phyloP scores from a whole-genome alignment of 192 early-diverging fungal genomes.

The Coemansia sp. region DNA sequence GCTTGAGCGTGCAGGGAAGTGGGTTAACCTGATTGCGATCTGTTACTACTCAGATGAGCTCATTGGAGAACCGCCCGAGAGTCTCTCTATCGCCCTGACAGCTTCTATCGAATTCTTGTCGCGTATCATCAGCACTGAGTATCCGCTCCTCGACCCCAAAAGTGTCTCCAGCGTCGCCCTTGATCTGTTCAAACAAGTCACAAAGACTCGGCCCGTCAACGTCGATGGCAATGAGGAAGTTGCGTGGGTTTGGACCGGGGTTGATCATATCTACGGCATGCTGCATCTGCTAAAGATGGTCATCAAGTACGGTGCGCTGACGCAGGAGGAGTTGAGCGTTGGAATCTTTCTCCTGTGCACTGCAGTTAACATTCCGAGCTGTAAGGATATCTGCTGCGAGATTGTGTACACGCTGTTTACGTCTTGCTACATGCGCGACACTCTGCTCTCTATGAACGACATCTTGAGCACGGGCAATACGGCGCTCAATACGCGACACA shows the following conservation, averaged over 20 bases:
- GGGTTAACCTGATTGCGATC: conserved; percentile 26
- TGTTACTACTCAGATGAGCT: conserved; percentile 30
- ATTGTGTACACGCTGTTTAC: conserved; percentile 50
- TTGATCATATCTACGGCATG: conserved; percentile 36
- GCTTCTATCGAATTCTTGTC: conserved; percentile 37
- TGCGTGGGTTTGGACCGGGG: conserved; percentile 43
- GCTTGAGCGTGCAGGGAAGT: conserved; percentile 28
- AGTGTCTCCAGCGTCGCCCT: conserved; percentile 10
- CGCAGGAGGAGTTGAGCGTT: conserved; percentile 20
- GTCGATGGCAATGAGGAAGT: conserved; percentile 24
- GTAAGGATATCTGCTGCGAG: conserved; percentile 40
- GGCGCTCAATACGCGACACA: conserved; percentile 20
- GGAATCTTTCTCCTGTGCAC: conserved; percentile 48
- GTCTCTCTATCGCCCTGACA: conserved; percentile 16
- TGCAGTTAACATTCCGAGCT: conserved; percentile 28
- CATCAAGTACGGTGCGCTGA: conserved; percentile 50
- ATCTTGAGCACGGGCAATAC: conserved; percentile 43
- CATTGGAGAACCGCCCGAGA: conserved; percentile 9
- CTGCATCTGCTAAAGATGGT: conserved; percentile 43
- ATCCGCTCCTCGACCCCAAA: conserved; percentile 38
- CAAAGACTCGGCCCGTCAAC: conserved; percentile 24
- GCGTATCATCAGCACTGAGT: conserved; percentile 32
- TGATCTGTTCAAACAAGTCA: conserved; percentile 19
- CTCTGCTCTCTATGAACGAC: conserved; percentile 50
- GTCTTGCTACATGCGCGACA: conserved; percentile 56